These are phyloP conservation scores for Neoscytalidium dimidiatum DNA, from an alignment of 2,329 filamentous ascomycete species.

Conservation along the genomic window DNA sequence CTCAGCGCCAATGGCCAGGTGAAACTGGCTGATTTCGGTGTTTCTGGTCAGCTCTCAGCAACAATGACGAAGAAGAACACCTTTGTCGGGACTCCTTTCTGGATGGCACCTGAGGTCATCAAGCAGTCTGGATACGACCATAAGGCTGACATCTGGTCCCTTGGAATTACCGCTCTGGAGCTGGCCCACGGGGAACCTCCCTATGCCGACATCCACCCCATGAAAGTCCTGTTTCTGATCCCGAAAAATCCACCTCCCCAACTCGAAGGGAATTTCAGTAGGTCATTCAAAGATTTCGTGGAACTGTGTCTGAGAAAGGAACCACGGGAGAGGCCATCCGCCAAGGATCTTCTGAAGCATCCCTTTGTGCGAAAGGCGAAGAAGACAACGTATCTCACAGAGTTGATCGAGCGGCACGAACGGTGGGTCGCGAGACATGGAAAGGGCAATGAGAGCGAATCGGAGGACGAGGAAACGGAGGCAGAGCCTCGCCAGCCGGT, in stretches of 20 bases:
- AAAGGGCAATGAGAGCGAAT: slow-evolving; percentile 59
- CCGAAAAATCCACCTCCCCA: slow-evolving; percentile 89
- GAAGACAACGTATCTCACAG: slow-evolving; percentile 93
- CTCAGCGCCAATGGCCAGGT: slow-evolving; percentile 90
- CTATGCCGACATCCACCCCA: slow-evolving; percentile 94
- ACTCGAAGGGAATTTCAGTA: slow-evolving; percentile 56
- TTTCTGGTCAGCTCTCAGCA: slow-evolving; percentile 91
- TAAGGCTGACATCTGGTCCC: slow-evolving; percentile 96
- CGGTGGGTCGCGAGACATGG: slow-evolving; percentile 79
- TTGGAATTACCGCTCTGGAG: slow-evolving; percentile 92
- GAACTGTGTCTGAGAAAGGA: slow-evolving; percentile 79
- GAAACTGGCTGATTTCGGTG: slow-evolving; percentile 95
- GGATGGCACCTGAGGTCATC: slow-evolving; percentile 99
- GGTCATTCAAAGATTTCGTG: slow-evolving; percentile 54
- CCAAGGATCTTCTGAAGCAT: slow-evolving; percentile 83
- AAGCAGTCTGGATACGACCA: slow-evolving; percentile 98
- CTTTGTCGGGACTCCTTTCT: slow-evolving; percentile 96
- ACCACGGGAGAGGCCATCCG: slow-evolving; percentile 82
- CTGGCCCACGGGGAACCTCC: slow-evolving; percentile 90
- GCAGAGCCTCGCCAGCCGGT: slow-evolving; percentile 49
- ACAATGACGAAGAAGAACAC: slow-evolving; percentile 99
- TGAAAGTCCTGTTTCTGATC: slow-evolving; percentile 97
- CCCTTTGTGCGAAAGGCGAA: slow-evolving; percentile 90
- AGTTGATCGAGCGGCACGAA: slow-evolving; percentile 88
- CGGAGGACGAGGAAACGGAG: slow-evolving; percentile 42